Conservation (phyloP, 2,329 filamentous ascomycete genomes). For the Venturia carpophila region DNA sequence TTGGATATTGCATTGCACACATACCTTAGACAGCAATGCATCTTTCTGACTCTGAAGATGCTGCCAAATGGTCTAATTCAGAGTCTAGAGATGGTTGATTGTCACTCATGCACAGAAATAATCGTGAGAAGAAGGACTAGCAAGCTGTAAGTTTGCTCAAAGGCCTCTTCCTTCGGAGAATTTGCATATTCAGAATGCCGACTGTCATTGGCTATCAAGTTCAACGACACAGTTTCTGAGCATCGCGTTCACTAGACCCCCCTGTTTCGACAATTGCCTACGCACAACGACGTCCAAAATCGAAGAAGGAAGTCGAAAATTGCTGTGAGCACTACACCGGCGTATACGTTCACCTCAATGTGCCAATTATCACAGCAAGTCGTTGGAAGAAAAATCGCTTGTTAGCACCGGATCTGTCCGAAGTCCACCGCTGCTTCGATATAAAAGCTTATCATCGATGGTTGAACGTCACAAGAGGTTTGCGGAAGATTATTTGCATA, state of each 20-base stretch:
- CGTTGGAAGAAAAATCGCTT: neutral
- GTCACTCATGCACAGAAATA: neutral
- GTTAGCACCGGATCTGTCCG: neutral
- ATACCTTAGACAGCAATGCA: neutral
- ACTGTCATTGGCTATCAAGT: neutral
- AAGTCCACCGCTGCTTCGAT: neutral
- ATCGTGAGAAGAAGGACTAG: neutral
- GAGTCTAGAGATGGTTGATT: neutral
- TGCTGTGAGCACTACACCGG: no score
- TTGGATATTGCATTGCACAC: no score
- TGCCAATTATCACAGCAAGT: no score
- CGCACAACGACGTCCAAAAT: neutral
- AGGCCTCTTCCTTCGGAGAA: neutral
- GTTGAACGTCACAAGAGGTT: no score
- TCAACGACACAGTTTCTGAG: neutral
- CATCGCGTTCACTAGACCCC: neutral
- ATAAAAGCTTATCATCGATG: no score
- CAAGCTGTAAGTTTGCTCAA: neutral
- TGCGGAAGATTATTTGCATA: no score
- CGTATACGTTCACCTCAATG: no score
- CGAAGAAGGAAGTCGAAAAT: neutral
- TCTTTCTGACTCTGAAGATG: neutral
- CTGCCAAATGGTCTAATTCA: neutral
- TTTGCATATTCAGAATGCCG: neutral
- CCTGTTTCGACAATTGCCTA: neutral